Evolutionary conservation across 352 stramenopile species (phyloP), one percentile per base, ranked within the genome.

Genomic region (Stramenopiles sp.): DNA sequence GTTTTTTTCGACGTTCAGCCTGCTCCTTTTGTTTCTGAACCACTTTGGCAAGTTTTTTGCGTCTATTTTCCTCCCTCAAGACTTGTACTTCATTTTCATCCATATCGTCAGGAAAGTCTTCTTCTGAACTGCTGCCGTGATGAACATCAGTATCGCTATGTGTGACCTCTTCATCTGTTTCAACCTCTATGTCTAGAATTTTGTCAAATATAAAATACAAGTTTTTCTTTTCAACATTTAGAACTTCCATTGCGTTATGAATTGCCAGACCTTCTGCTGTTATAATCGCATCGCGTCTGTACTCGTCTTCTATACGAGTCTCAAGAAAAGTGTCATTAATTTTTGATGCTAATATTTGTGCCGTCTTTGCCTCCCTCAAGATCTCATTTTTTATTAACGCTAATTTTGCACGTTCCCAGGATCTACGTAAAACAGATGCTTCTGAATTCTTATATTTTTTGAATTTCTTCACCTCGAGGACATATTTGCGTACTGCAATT

Each of bases 131-230:
- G 22, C 71, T 78, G 22, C 14, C 71, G 14, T 78, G 30, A 33
- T 78, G 31, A 33, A 33, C 30, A 78, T 78, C 71, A 4, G 30
- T 33, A 78, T 78, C 71, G 22, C 71, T 78, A 33, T 78, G 71
- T 33, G 4, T 14, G 22, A 78, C 71, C 4, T 78, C 71, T 14
- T 78, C 71, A 31, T 78, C 71, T 33, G 4, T 8, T 14, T 14
- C 22, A 14, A 8, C 1, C 14, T 78, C 71, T 14, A 78, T 14
- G 22, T 78, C 71, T 78, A 33, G 14, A 31, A 78, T 31, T 78
- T 78, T 78, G 71, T 78, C 71, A 14, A 78, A 78, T 8, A 78
- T 14, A 14, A 33, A 14, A 8, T 33, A 33, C 14, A 78, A 8
- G 22, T 78, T 78, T 14, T 33, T 31, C 22, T 33, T 78, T 33